Base-by-base conservation (phyloP, 78 protist genomes). In the Polysphondylium violaceum region DNA sequence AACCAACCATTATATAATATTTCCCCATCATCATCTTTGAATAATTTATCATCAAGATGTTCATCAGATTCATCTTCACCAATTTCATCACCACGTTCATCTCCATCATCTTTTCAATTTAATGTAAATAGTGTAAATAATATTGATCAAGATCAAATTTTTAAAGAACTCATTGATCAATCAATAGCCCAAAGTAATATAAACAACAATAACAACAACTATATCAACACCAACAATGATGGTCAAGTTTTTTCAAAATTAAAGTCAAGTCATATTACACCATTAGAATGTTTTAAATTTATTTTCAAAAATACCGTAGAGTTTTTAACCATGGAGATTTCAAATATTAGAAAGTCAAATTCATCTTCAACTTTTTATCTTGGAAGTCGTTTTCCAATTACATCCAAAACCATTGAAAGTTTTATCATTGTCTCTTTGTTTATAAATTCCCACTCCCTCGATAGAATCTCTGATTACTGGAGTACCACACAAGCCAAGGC, bases 391-490 rank as follows among this genome's bases (percentile, higher is more conserved):
- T 83, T 83, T 56, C 90, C 90, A 67, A 83, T 83, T 33, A 83
- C 74, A 23, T 38, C n/a, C 41, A 47, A 35, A 35, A 67, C 75
- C 14, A 63, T 83, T 47, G 90, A 83, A 74, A 41, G 64, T 0
- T 83, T 83, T 56, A 83, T 83, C 51, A 65, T 83, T 17, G 90
- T 83, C 11, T 83, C 90, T 5, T 69, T 83, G 16, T 83, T 83
- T 69, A 83, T 83, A 14, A 83, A 83, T 55, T 83, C 79, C 1
- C 90, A 83, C 58, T 83, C 90, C 4, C 67, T 83, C 23, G 90
- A 83, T 35, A 56, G 90, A 19, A 83, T 83, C 64, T 69, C 79
- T 3, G 90, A 83, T 38, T 83, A 83, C 51, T 83, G 90, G 90
- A 21, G 43, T 9, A 63, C 90, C 4, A 63, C 56, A 1, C 90